Conservation (phyloP, 441 rosid species). For the Omphalea diandra region DNA sequence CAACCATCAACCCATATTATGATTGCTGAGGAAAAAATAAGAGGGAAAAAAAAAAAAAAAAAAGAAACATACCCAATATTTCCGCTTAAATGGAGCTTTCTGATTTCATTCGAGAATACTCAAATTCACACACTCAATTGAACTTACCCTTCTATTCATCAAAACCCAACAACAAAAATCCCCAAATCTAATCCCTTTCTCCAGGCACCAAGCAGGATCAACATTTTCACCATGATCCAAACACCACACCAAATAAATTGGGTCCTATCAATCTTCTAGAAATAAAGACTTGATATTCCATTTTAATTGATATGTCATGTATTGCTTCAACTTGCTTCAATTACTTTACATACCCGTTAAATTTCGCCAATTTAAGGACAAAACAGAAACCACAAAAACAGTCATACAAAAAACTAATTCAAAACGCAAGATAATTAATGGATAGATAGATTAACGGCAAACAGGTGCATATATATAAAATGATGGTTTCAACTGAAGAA, state of each 20-base stretch:
- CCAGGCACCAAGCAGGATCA: constrained; percentile 1
- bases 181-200: background rate
- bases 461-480: background rate
- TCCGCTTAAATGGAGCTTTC: background rate
- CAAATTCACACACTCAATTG: constrained; percentile 6
- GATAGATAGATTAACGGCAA: constrained; percentile 3
- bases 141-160: background rate
- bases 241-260: background rate
- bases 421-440: constrained; percentile 10
- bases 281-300: background rate
- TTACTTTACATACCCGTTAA: constrained; percentile 1
- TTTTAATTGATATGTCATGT: background rate
- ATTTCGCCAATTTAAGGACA: constrained; percentile 5
- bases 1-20: background rate
- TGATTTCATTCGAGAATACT: background rate
- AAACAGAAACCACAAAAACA: constrained; percentile 13
- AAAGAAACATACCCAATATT: background rate
- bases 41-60: background rate
- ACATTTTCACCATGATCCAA: constrained; percentile 12
- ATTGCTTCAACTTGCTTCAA: background rate
- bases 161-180: constrained; percentile 3
- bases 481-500: constrained; percentile 2
- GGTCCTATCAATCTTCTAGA: background rate
- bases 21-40: background rate
- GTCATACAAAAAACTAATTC: background rate